Conservation (phyloP, 768 basidiomycete genomes). For the Xerocomellus amylosporus region DNA sequence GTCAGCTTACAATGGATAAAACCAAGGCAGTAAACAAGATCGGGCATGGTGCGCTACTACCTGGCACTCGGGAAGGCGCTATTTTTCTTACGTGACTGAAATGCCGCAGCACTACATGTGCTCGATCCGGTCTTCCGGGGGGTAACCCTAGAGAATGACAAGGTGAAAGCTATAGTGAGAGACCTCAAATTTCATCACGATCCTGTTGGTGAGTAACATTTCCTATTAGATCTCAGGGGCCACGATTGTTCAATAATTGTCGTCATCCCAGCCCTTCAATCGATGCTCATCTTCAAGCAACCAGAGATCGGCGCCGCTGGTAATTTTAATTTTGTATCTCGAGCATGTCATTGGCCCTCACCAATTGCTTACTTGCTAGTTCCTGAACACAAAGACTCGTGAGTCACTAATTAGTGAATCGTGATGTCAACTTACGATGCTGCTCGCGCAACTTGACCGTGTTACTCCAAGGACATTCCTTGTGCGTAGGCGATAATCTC, state of each 20-base stretch:
- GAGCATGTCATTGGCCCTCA: not conserved
- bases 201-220: slow-evolving; percentile 62
- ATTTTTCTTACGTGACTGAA: not conserved
- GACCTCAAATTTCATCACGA: slow-evolving; percentile 83
- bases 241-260: not conserved
- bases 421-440: not conserved
- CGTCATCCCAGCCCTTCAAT: slow-evolving; percentile 64
- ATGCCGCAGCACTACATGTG: slow-evolving; percentile 69
- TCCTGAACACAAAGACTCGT: slow-evolving; percentile 92
- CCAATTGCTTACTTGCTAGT: slow-evolving; percentile 43
- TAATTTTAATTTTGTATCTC: slow-evolving; percentile 30
- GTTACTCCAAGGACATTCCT: slow-evolving; percentile 59
- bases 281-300: slow-evolving; percentile 96
- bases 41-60: slow-evolving; percentile 61
- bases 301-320: slow-evolving; percentile 91
- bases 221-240: not conserved
- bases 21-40: slow-evolving; percentile 92
- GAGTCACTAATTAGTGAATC: slow-evolving; percentile 31
- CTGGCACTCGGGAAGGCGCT: too few species aligned
- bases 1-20: slow-evolving; percentile 70
- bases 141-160: slow-evolving; percentile 78
- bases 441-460: not conserved
- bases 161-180: slow-evolving; percentile 62
- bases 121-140: slow-evolving; percentile 78
- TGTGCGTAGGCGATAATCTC: slow-evolving; percentile 37